Evolutionary conservation across 441 rosid species (phyloP).

Genomic region (Erodium moschatum): DNA sequence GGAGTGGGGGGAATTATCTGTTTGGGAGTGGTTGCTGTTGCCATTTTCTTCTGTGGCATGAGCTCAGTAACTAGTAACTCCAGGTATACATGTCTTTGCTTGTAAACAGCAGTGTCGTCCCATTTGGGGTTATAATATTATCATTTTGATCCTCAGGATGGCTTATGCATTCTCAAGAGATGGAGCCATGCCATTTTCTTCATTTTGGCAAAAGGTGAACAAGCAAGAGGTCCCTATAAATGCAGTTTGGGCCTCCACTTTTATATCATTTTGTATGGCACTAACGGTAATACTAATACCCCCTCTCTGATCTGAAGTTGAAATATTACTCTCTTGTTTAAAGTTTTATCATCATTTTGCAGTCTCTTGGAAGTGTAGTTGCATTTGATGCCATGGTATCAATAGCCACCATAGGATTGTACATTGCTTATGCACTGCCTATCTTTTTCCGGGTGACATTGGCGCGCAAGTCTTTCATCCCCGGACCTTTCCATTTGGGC

Average conservation of each 20-base stretch:
- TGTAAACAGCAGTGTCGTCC: no score
- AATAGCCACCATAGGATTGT: conserved; percentile 85
- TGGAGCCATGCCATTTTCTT: conserved; percentile 87
- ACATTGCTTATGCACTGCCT: conserved; percentile 89
- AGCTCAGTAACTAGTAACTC: conserved; percentile 94
- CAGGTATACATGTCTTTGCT: conserved; percentile 54
- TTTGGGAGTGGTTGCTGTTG: conserved; percentile 70
- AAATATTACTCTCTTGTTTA: no score
- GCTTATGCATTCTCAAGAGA: conserved; percentile 97
- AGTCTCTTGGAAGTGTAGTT: conserved; percentile 83
- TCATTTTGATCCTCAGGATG: conserved; percentile 50
- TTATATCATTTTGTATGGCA: conserved; percentile 86
- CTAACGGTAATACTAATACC: conserved; percentile 46
- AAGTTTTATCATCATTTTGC: conserved; percentile 19
- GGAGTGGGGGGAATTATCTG: conserved; percentile 83
- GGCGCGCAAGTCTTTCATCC: conserved; percentile 56
- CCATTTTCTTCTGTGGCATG: conserved; percentile 98
- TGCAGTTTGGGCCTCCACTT: conserved; percentile 78
- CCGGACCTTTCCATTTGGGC: conserved; percentile 82
- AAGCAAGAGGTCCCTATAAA: conserved; percentile 74
- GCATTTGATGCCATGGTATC: conserved; percentile 98
- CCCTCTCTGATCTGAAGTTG: no score
- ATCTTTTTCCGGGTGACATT: conserved; percentile 74
- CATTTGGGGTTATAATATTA: no score
- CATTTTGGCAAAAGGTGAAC: conserved; percentile 87